A percentile compares a stretch with the other conserved stretches of the same genome.
These are phyloP conservation scores for Vinca minor DNA, from an alignment of 257 asterid genomes.

Conservation along the genomic window DNA sequence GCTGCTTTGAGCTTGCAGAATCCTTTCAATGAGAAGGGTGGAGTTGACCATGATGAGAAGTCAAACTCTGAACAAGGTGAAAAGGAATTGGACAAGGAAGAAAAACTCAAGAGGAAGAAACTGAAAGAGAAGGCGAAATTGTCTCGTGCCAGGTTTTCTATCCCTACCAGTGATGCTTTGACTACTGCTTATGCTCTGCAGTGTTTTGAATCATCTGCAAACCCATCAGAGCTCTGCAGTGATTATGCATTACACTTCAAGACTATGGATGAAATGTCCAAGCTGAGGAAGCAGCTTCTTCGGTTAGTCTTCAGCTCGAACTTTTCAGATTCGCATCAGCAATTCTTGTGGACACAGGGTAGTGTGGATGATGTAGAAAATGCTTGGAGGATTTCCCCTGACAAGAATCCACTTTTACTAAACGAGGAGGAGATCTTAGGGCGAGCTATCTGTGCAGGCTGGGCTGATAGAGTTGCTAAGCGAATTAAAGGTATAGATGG, in stretches of 20 bases:
- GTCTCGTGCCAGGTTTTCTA: slow-evolving; percentile 55
- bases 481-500: slow-evolving; percentile 38
- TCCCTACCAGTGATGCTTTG: slow-evolving; percentile 72
- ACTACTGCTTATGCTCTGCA: slow-evolving; percentile 67
- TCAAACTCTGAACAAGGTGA: slow-evolving; percentile 21
- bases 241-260: slow-evolving; percentile 57
- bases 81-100: slow-evolving; percentile 35
- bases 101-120: slow-evolving; percentile 51
- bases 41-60: slow-evolving; percentile 21
- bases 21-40: slow-evolving; percentile 49
- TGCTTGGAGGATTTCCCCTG: slow-evolving; percentile 51
- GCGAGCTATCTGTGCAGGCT: slow-evolving; percentile 82
- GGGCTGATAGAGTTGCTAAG: slow-evolving; percentile 87
- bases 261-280: slow-evolving; percentile 97
- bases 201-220: slow-evolving; percentile 58
- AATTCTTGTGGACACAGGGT: slow-evolving; percentile 72
- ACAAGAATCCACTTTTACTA: slow-evolving; percentile 51
- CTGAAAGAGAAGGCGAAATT: slow-evolving; percentile 48
- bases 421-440: slow-evolving; percentile 77
- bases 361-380: slow-evolving; percentile 48
- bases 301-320: slow-evolving; percentile 50
- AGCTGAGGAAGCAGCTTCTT: slow-evolving; percentile 83
- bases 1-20: slow-evolving; percentile 80
- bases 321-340: slow-evolving; percentile 29
- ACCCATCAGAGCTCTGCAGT: slow-evolving; percentile 42